Base-by-base conservation (phyloP, 1,139 yeast genomes). In the Geotrichum armillariae region DNA sequence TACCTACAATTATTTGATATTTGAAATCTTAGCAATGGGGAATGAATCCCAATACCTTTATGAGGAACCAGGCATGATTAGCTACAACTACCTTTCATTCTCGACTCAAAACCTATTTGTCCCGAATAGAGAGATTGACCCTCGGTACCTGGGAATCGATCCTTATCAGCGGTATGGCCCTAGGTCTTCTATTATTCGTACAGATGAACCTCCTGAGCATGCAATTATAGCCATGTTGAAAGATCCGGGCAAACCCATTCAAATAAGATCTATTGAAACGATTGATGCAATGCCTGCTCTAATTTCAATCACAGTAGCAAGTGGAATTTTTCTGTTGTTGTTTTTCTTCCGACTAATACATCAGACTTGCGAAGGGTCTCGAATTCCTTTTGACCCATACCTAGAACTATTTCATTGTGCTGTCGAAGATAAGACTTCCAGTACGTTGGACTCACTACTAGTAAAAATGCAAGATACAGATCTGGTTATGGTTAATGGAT, bases 351-450 rank as follows among this genome's bases (percentile, higher is more conserved):
- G 45, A 3, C 20, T 41, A 3, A n/a, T 20, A 7, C 29, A 32
- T 22, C 45, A 32, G 4, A 11, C 32, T 2, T 8, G 20, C 31
- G n/a, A 12, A 2, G 21, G 45, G 14, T 12, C 29, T 1, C 6
- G 38, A 8, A 12, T 32, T 20, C 37, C 45, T 4, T 41, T 31
- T 21, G 45, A 41, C n/a, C 45, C 45, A 3, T 25, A 21, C 12
- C 25, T 41, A n/a, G 45, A 41, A 22, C 4, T 41, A n/a, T 41
- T 32, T 20, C 45, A 41, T 29, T n/a, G 38, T 9, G 45, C 45
- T 4, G 32, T 41, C 3, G 23, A 25, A 21, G 44, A 31, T 18
- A 5, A 7, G 29, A 7, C 18, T 5, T 9, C 6, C 31, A 12
- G 31, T 12, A 32, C 31, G 4, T 17, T 33, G 14, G 45, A 41